Percentiles rank a stretch among this genome's conserved stretches.
These are phyloP conservation scores for Trypanosoma melophagium DNA, from an alignment of 208 protist species.

Conservation along the genomic window DNA sequence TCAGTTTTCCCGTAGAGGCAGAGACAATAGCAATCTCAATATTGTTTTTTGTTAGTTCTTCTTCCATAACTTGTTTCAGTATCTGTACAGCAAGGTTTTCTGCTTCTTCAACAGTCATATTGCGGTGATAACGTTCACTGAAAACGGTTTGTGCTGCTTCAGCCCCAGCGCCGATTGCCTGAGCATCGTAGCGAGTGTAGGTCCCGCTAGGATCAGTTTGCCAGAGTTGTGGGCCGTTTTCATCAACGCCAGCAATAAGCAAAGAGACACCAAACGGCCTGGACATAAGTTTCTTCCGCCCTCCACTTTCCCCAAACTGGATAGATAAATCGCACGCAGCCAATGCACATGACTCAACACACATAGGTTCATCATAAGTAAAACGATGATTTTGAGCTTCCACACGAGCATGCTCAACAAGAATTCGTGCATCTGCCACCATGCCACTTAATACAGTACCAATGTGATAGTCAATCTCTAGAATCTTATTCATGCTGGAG, in stretches of 20 bases:
- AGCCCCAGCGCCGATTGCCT: conserved; percentile 98
- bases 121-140: conserved; percentile 97
- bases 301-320: conserved; percentile 95
- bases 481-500: conserved; percentile 97
- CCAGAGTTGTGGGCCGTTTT: conserved; percentile 95
- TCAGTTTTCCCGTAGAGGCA: conserved; percentile 75
- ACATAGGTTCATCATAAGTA: conserved; percentile 99
- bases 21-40: conserved; percentile 95
- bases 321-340: conserved; percentile 97
- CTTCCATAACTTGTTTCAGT: conserved; percentile 99
- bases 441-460: conserved; percentile 97
- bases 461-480: conserved; percentile 98
- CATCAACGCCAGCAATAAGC: conserved; percentile 98
- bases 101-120: conserved; percentile 96
- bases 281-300: conserved; percentile 91
- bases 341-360: conserved; percentile 95
- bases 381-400: conserved; percentile 99
- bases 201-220: conserved; percentile 98
- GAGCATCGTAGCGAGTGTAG: conserved; percentile 95
- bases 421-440: conserved; percentile 97
- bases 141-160: conserved; percentile 98
- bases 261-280: conserved; percentile 99
- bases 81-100: conserved; percentile 95
- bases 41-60: conserved; percentile 96
- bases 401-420: conserved; percentile 98